phyloP scores from a whole-genome alignment of 2,329 filamentous ascomycete genomes.

The Whalleya microplaca region DNA sequence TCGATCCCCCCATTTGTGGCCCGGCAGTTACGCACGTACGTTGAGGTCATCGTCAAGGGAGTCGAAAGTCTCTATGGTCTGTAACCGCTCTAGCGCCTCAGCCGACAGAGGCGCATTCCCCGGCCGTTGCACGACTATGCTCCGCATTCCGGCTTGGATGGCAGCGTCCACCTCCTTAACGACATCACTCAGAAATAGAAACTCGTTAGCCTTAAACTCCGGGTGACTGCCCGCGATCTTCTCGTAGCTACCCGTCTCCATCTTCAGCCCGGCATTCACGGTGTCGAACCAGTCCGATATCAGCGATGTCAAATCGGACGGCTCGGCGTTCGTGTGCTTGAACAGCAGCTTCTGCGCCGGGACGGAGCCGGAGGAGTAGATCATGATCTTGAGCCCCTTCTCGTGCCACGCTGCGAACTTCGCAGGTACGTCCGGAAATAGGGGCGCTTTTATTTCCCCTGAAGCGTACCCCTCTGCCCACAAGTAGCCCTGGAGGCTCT shows the following conservation, averaged over 20 bases:
- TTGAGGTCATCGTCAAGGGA: conserved; percentile 29
- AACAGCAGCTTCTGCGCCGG: conserved; percentile 82
- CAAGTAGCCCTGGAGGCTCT: conserved; percentile 78
- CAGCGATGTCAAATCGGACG: conserved; percentile 60
- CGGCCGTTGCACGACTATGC: conserved; percentile 65
- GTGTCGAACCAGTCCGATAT: conserved; percentile 78
- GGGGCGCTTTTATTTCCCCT: conserved; percentile 70
- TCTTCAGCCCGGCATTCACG: conserved; percentile 77
- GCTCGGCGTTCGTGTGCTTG: conserved; percentile 62
- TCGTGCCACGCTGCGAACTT: conserved; percentile 63
- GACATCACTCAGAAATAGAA: conserved; percentile 84
- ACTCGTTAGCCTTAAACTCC: conserved; percentile 52
- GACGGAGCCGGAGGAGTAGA: conserved; percentile 83
- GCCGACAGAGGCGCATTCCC: conserved; percentile 69
- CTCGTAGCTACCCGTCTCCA: conserved; percentile 67
- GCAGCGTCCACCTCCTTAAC: conserved; percentile 70
- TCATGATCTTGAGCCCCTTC: conserved; percentile 63
- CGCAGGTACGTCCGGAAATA: conserved; percentile 75
- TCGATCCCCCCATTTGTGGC: conserved; percentile 10
- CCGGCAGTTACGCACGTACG: conserved; percentile 10
- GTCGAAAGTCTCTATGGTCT: conserved; percentile 36
- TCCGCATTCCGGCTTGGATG: conserved; percentile 64
- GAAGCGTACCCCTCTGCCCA: conserved; percentile 76
- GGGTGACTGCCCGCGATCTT: conserved; percentile 60
- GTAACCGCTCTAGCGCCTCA: conserved; percentile 45